Base-by-base conservation (phyloP, 768 basidiomycete genomes). In the Xerocomellus intermedius region DNA sequence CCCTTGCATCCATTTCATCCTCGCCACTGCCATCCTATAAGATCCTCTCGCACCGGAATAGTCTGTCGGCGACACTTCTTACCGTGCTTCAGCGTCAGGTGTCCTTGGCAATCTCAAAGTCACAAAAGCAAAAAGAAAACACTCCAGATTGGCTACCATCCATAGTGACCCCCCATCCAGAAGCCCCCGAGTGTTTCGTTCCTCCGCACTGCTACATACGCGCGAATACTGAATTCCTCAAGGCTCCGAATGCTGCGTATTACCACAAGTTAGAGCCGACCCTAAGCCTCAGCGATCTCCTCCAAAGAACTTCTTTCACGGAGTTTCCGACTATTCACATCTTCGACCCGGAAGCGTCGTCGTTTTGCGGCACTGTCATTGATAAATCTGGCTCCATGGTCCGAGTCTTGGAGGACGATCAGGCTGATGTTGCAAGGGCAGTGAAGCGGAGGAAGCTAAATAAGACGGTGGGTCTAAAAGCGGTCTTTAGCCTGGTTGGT, bases 321-420 rank as follows among this genome's bases (percentile, higher is more conserved):
- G 94, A 96, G 69, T 96, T 82, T 64, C 94, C 94, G 8, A 85
- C 85, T 2, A 82, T 96, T 42, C 87, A 93, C 52, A 70, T 95
- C 7, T 86, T 85, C 77, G 82, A 86, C 44, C 80, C 73, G 22
- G 74, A 67, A 19, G 72, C 84, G 30, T 69, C 69, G 4, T 71
- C 62, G 14, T 94, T 91, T 69, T 71, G 69, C 8, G 86, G 83
- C 8, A 74, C 74, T 9, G 63, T 91, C n/a, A 74, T 88, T 16
- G 80, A 87, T 54, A 75, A 76, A 41, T 67, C 76, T 44, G 85
- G 85, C 3, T 74, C 75, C 28, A 48, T 67, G 26, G 35, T 64
- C 26, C 57, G 22, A 16, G 10, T 44, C n/a, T 51, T 16, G 41
- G 48, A 56, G 38, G 56, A 57, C 19, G 57, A 48, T 28, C 60